Evolutionary conservation across 2,329 filamentous ascomycete genomes (phyloP), one percentile per base, ranked within the genome.

Genomic region (Sphaerulina vaccinii): DNA sequence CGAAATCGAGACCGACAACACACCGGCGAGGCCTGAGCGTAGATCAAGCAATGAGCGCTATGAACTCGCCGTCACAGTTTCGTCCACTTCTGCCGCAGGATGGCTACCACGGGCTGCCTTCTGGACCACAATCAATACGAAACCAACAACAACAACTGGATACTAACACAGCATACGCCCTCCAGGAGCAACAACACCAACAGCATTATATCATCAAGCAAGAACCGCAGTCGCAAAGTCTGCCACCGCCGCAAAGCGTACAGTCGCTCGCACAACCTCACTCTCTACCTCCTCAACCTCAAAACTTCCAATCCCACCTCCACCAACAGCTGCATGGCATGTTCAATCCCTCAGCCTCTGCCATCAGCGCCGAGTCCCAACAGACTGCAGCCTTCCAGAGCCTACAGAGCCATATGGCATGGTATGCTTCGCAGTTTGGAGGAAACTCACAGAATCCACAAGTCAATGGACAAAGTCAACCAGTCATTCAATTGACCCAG

Each of bases 221-320:
- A 86, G 87, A 88, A 88, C 81, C 86, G 84, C 89, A 92, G 83
- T 84, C 88, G 85, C 88, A 90, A 79, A 83, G 83, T 81, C 81
- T 84, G 81, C 82, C 82, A 83, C 86, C 86, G 83, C 85, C 86
- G 81, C 41, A 47, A 48, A 59, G 51, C 52, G 47, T 55, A 46
- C 55, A 52, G 48, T 39, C 52, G 37, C 56, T 55, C 43, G 52
- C 58, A 47, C 60, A 71, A 41, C 35, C 35, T 29, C 46, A 40
- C 49, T 68, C 36, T 46, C 52, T 62, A 46, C 40, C 43, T 29
- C 41, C 37, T 49, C 68, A 44, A 48, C 54, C 62, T 52, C 60
- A 71, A 57, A 65, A 70, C 60, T 71, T 70, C 61, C 71, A 71
- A 58, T 68, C 70, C 57, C 71, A 69, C 63, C 70, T 74, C 73